A percentile compares a stretch with the other conserved stretches of the same genome.
phyloP scores from a whole-genome alignment of 2,329 filamentous ascomycete species.

The Cladorrhinum sp. region DNA sequence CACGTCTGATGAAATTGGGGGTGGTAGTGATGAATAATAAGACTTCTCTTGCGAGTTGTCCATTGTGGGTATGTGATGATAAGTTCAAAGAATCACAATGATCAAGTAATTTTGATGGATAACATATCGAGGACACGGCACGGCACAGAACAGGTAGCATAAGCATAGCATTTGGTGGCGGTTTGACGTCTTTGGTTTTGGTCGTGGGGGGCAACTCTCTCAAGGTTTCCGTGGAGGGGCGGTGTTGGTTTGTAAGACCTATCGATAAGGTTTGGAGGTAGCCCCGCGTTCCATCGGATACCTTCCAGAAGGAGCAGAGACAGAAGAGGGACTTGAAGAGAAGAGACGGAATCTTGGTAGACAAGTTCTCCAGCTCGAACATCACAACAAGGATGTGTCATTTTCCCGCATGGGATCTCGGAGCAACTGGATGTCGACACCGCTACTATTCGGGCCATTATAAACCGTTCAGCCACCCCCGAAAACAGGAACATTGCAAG shows the following conservation, averaged over 20 bases:
- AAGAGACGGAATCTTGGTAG: background rate
- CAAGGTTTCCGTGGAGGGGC: background rate
- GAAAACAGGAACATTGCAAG: background rate
- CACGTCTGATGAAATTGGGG: constrained; percentile 21
- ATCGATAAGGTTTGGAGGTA: background rate
- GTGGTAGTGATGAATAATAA: background rate
- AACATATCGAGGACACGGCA: background rate
- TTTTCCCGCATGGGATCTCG: background rate
- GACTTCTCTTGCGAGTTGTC: background rate
- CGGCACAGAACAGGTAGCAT: background rate
- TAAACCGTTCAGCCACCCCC: background rate
- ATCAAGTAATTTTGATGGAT: background rate
- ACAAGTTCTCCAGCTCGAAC: too few species aligned
- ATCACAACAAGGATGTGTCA: too few species aligned
- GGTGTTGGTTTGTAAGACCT: background rate
- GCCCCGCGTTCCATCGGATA: background rate
- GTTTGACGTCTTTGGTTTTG: constrained; percentile 10
- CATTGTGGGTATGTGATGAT: background rate
- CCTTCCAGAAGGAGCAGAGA: background rate
- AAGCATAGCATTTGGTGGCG: constrained; percentile 1
- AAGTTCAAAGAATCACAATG: background rate
- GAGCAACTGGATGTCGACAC: background rate
- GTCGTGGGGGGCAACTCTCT: background rate
- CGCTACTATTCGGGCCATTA: constrained; percentile 6
- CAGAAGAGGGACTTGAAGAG: background rate